These are phyloP conservation scores for Cryptosporidium parvum DNA, from an alignment of 169 alveolate genomes.

Conservation along the genomic window DNA sequence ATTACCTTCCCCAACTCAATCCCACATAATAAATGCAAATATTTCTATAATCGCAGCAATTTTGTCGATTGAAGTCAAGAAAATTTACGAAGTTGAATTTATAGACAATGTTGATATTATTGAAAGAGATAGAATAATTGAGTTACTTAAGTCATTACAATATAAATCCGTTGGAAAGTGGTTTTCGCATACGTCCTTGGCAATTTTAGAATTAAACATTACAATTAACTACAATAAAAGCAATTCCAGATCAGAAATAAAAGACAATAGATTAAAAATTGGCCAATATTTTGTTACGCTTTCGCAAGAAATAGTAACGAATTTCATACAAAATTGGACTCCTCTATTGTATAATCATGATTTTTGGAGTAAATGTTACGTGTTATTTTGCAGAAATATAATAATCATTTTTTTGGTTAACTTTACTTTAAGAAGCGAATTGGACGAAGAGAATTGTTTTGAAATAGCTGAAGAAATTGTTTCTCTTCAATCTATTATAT, in stretches of 20 bases:
- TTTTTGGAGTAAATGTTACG: slow-evolving; percentile 45
- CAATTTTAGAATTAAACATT: background rate
- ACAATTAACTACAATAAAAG: background rate
- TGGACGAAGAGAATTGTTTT: slow-evolving; percentile 34
- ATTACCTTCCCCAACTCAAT: slow-evolving; percentile 31
- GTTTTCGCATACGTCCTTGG: slow-evolving; percentile 25
- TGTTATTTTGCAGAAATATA: slow-evolving; percentile 41
- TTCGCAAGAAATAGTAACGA: slow-evolving; percentile 33
- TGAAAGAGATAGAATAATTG: slow-evolving; percentile 18
- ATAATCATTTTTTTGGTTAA: slow-evolving; percentile 35
- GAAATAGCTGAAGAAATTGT: slow-evolving; percentile 60
- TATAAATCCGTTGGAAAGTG: slow-evolving; percentile 53
- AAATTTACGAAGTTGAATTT: slow-evolving; percentile 10
- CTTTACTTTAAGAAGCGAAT: slow-evolving; percentile 10
- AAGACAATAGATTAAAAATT: background rate
- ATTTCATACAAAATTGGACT: slow-evolving; percentile 39
- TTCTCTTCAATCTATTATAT: slow-evolving; percentile 45
- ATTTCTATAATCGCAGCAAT: slow-evolving; percentile 20
- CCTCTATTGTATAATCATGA: slow-evolving; percentile 10
- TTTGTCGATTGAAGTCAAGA: slow-evolving; percentile 28
- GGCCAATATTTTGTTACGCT: background rate
- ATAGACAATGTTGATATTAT: background rate
- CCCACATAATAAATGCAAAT: slow-evolving; percentile 22
- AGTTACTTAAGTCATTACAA: slow-evolving; percentile 39
- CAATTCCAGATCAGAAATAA: background rate